Base-by-base conservation (phyloP, 352 stramenopile genomes). In the Globisporangium alternatum region DNA sequence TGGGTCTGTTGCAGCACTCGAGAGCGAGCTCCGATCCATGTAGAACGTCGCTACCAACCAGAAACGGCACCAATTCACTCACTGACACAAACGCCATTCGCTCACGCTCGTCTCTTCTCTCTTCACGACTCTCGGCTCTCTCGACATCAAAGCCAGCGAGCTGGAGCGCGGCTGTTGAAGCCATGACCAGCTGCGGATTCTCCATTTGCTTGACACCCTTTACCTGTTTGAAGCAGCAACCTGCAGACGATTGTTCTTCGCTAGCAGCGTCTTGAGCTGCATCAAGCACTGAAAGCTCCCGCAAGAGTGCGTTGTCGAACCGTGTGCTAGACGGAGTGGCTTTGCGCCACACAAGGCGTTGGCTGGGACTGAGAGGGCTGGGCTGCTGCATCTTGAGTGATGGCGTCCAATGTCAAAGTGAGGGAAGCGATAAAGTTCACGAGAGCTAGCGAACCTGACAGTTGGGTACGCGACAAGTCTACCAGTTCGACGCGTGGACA, bases 1-100 rank as follows among this genome's bases (percentile, higher is more conserved):
- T 89, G 68, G 97, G 89, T 47, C 88, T 90, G 48, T 86, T 96
- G 68, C 97, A 98, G 76, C 90, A 97, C 61, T 97, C 88, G 12
- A 90, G 88, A 21, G 81, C 80, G 22, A 85, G 80, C 62, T 95
- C 76, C 2, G 87, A 90, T 25, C 85, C 88, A 1, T 75, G 61
- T 3, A 96, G 77, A 22, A 93, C 61, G 53, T 78, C 61, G 49
- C 96, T 97, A 15, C 89, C 89, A 0, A 79, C 72, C 48, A 96
- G 72, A 61, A 83, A 76, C 48, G 79, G 72, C 22, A 80, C 71
- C 12, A 93, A 69, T 10, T 76, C 74, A 19, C 77, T 73, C 1
- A 89, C 52, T 28, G 64, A 65, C 45, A 72, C 63, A 15, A 76
- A 41, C 35, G 12, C 35, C 35, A 62, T 13, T 77, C 68, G 13